Evolutionary conservation across 495 filamentous ascomycete genomes (phyloP).

Genomic region (Penicillium roqueforti): DNA sequence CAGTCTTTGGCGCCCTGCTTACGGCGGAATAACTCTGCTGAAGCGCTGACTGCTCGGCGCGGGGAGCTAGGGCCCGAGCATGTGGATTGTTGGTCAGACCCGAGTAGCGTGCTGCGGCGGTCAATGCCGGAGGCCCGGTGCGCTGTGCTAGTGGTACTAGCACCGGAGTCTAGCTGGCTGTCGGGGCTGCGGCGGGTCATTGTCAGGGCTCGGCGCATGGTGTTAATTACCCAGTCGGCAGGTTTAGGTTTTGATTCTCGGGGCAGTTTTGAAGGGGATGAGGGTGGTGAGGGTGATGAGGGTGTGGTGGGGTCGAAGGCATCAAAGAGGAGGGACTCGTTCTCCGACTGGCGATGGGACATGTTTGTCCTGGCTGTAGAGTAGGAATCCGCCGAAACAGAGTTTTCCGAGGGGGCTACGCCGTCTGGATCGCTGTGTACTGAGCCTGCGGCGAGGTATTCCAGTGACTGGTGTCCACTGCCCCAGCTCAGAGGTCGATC

Average conservation of each 20-base stretch:
- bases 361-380: slow-evolving; percentile 63
- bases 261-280: slow-evolving; percentile 32
- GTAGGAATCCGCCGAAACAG: slow-evolving; percentile 56
- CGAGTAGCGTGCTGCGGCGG: slow-evolving; percentile 30
- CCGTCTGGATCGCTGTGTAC: slow-evolving; percentile 26
- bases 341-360: slow-evolving; percentile 59
- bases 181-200: slow-evolving; percentile 33
- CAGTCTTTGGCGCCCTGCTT: slow-evolving; percentile 58
- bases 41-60: slow-evolving; percentile 54
- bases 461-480: slow-evolving; percentile 27
- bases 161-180: slow-evolving; percentile 7
- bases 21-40: slow-evolving; percentile 54
- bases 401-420: slow-evolving; percentile 31
- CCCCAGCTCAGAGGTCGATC: slow-evolving; percentile 22
- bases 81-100: slow-evolving; percentile 3
- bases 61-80: slow-evolving; percentile 28
- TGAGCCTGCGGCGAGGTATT: slow-evolving; percentile 22
- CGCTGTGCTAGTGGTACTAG: slow-evolving; percentile 5
- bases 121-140: slow-evolving; percentile 35
- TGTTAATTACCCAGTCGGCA: slow-evolving; percentile 50
- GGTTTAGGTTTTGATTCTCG: slow-evolving; percentile 34
- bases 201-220: slow-evolving; percentile 51
- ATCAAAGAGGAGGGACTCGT: slow-evolving; percentile 53
- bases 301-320: slow-evolving; percentile 9
- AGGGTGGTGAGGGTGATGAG: slow-evolving; percentile 23